Base-by-base conservation (phyloP, 768 basidiomycete species). In the Crucibulum laeve region DNA sequence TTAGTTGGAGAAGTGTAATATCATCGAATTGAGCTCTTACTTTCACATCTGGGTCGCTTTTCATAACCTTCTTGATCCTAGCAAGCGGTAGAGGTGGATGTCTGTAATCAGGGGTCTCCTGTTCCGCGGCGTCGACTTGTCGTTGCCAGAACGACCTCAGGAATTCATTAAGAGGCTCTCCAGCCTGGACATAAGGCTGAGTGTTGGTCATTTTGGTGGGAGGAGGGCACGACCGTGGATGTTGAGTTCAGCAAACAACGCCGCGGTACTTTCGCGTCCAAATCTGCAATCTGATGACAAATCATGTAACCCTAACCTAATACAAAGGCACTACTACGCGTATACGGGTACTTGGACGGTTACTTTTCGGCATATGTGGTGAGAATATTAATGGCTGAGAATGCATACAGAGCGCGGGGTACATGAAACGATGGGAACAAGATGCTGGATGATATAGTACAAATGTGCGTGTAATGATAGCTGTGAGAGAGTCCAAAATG, bases 31-130 rank as follows among this genome's bases (percentile, higher is more conserved):
- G 11, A 44, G 17, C 35, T 58, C 80, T 57, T 59, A 95, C 92
- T 79, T 93, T 93, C 50, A 97, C 91, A 54, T 94, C 91, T 3
- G 91, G 90, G 68, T 93, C 92, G 62, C 87, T 94, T 74, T 98
- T 97, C 91, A 97, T 96, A 45, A 97, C 95, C 63, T 97, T 98
- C 74, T 97, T 98, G 56, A 98, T 96, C 60, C 96, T 73, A 14
- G 96, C 96, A 23, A 99, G 70, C 3, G 95, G 95, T 8, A 98
- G 70, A 4, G 89, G 84, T 1, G 89, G 90, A 57, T 93, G 90
- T 42, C 87, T 71, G 52, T 88, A 90, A 64, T 94, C 92, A 19
- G 87, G 87, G 0, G 82, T 87, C 56, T 93, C 92, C 53, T 84
- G 79, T 61, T 96, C 93, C 0, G 91, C 90, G 4, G 79, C 72